Evolutionary conservation across 306 rosid species (phyloP), one percentile per base, ranked within the genome.

Genomic region (Acacia confusa): DNA sequence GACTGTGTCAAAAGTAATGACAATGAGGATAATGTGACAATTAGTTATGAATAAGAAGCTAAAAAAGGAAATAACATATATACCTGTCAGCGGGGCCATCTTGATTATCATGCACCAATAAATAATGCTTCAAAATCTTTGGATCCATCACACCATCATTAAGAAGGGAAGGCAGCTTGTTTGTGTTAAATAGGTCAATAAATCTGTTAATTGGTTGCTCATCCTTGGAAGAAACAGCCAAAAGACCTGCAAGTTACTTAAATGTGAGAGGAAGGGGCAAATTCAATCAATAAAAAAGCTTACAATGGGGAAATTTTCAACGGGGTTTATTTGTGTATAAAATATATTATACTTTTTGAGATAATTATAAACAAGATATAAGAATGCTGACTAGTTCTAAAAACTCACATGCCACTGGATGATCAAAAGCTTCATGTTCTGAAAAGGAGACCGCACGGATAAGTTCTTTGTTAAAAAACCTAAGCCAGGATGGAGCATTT

Each of bases 371-470:
- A 60, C 63, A 63, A 47, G 53, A 65, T 64, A 72, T 58, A 52
- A 44, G 40, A 7, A 61, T 67, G 74, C 45, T 74, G 67, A 80
- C 61, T 80, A 72, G 81, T 84, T 74, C 78, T 32, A 85, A 84
- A 74, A 82, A 80, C 93, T 89, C 88, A 93, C 99, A 95, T 87
- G 93, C 93, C 92, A 95, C 97, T 15, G 99, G 99, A 91, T 95
- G 97, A 84, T 95, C 99, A 92, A 95, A 93, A 86, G 97, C 94
- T 91, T 95, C 99, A 50, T 95, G 99, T 76, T 95, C 99, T 58
- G 98, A 95, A 92, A 93, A 95, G 55, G 99, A 93, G 48, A 89
- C 87, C 41, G 86, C 82, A 6, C 83, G 92, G 19, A 91, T 81
- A 79, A 93, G 98, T 90, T 91, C 97, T 84, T 92, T 90, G 85